Percentiles rank a stretch among this genome's conserved stretches.
phyloP scores from a whole-genome alignment of 148 eudicot species.

The Persicaria tinctoria region DNA sequence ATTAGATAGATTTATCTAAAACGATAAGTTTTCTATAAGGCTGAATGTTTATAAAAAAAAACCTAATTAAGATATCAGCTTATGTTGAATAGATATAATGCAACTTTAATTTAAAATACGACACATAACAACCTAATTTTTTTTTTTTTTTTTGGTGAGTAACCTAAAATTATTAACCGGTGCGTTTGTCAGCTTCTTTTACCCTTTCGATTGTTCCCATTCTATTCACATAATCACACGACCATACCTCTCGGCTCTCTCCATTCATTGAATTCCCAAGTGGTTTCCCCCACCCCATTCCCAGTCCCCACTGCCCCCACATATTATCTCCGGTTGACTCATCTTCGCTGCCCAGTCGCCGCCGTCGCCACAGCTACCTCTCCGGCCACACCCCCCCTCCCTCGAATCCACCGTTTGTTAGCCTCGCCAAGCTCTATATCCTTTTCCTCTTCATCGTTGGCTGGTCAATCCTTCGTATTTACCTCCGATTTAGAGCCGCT shows the following conservation, averaged over 20 bases:
- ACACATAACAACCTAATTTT: too few relatives aligned
- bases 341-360: not conserved
- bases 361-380: not conserved
- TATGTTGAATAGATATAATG: too few relatives aligned
- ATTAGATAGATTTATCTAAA: too few relatives aligned
- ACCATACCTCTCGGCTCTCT: not conserved
- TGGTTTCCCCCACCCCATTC: not conserved
- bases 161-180: not conserved
- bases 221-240: not conserved
- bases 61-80: too few relatives aligned
- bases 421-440: not conserved
- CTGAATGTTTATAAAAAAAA: too few relatives aligned
- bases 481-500: conserved; percentile 3
- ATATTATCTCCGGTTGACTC: conserved; percentile 3
- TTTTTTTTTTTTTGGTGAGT: too few relatives aligned
- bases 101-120: too few relatives aligned
- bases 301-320: too few relatives aligned
- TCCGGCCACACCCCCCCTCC: not conserved
- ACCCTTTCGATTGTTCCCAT: not conserved
- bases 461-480: not conserved
- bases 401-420: not conserved
- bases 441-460: not conserved
- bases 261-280: not conserved
- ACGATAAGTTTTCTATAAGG: too few relatives aligned
- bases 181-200: not conserved